Percentiles rank a stretch among this genome's conserved stretches.
phyloP scores from a whole-genome alignment of 2,329 filamentous ascomycete species.

The Fusarium sterilihyphosum region DNA sequence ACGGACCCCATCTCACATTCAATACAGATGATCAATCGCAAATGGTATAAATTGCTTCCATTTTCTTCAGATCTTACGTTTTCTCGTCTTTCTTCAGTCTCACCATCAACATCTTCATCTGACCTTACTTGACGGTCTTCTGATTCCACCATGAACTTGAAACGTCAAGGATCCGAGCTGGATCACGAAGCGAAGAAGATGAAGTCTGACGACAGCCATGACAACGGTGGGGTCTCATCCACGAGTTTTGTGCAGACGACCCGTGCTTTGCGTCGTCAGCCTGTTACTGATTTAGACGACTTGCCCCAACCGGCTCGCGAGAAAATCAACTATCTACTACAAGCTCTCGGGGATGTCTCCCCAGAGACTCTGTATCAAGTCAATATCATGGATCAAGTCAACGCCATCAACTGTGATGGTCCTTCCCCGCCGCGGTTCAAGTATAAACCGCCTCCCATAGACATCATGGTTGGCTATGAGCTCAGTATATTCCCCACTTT shows the following conservation, averaged over 20 bases:
- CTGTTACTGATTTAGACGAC: rapidly evolving
- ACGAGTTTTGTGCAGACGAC: rapidly evolving
- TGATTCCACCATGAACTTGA: neutral
- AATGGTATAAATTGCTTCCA: neutral
- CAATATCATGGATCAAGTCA: neutral
- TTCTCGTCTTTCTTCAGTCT: rapidly evolving
- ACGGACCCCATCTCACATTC: neutral
- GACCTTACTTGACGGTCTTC: too few relatives aligned
- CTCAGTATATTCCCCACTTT: neutral
- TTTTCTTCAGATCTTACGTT: rapidly evolving
- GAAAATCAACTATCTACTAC: neutral
- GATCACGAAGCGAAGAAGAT: neutral
- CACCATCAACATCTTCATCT: rapidly evolving
- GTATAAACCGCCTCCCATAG: rapidly evolving
- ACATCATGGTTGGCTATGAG: neutral
- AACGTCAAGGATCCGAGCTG: neutral
- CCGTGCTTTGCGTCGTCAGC: neutral
- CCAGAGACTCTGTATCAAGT: neutral
- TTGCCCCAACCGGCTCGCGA: neutral
- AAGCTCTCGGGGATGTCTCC: neutral
- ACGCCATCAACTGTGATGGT: neutral
- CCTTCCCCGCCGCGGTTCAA: rapidly evolving
- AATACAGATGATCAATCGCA: rapidly evolving
- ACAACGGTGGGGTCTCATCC: neutral
- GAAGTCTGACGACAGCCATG: neutral